phyloP scores from a whole-genome alignment of 2,329 filamentous ascomycete species.

The Zalaria obscura region DNA sequence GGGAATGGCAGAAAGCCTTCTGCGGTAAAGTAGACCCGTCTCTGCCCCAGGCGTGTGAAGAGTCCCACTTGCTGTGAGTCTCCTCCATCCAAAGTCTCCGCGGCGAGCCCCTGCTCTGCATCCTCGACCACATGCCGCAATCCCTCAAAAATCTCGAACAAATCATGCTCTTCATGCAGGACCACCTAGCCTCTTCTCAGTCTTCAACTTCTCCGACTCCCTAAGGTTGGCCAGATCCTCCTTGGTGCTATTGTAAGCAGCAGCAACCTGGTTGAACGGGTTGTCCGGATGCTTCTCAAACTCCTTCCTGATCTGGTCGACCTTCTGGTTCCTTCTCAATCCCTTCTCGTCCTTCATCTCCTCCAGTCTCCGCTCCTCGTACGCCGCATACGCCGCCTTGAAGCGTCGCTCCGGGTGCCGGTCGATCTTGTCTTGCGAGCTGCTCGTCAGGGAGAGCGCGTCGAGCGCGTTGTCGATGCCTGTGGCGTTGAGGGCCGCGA shows the following conservation, averaged over 20 bases:
- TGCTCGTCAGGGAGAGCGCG: slow-evolving; percentile 55
- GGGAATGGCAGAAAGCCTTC: too few species aligned
- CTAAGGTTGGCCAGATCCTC: slow-evolving; percentile 59
- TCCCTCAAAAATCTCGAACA: too few species aligned
- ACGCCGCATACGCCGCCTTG: slow-evolving; percentile 73
- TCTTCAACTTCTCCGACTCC: slow-evolving; percentile 54
- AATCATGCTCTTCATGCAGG: background rate
- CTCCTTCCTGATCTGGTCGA: slow-evolving; percentile 74
- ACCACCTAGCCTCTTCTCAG: slow-evolving; percentile 52
- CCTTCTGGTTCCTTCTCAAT: slow-evolving; percentile 68
- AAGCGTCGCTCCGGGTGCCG: slow-evolving; percentile 76
- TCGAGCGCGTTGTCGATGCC: slow-evolving; percentile 93
- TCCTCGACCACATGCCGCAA: too few species aligned
- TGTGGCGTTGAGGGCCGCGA: slow-evolving; percentile 57
- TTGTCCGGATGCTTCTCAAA: slow-evolving; percentile 93
- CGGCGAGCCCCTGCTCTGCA: too few species aligned
- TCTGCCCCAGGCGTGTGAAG: too few species aligned
- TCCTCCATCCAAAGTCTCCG: too few species aligned
- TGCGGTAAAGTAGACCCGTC: too few species aligned
- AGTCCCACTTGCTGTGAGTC: too few species aligned
- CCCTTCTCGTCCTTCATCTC: slow-evolving; percentile 82
- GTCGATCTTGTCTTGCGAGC: slow-evolving; percentile 58
- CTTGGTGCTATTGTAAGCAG: slow-evolving; percentile 59
- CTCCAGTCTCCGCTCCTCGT: slow-evolving; percentile 62
- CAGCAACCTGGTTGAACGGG: slow-evolving; percentile 72